Conservation (phyloP, 768 basidiomycete genomes). For the Collybiopsis luxurians region DNA sequence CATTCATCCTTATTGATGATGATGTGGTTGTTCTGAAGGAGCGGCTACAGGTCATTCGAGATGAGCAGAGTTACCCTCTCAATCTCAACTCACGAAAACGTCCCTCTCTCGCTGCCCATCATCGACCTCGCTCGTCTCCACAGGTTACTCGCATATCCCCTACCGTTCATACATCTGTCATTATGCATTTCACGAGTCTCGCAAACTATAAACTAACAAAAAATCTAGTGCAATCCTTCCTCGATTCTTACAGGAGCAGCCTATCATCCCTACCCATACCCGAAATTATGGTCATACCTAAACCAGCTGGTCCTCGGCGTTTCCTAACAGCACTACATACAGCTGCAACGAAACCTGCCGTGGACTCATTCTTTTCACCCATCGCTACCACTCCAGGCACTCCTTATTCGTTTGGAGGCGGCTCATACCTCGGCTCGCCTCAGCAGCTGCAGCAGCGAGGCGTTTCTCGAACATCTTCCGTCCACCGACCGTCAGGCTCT, state of each 20-base stretch:
- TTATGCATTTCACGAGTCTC: slow-evolving; percentile 91
- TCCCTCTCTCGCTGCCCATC: slow-evolving; percentile 63
- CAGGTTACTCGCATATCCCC: slow-evolving; percentile 65
- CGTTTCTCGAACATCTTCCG: slow-evolving; percentile 41
- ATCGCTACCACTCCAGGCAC: slow-evolving; percentile 89
- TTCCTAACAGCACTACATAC: slow-evolving; percentile 92
- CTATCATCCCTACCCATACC: slow-evolving; percentile 46
- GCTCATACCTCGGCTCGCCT: slow-evolving; percentile 36
- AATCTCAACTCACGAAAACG: slow-evolving; percentile 51
- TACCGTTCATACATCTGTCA: slow-evolving; percentile 37
- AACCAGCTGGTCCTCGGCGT: slow-evolving; percentile 93
- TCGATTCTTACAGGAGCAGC: slow-evolving; percentile 44
- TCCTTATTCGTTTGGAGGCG: slow-evolving; percentile 52
- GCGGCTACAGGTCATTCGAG: slow-evolving; percentile 65
- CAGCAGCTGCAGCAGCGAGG: neutral
- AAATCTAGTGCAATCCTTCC: slow-evolving; percentile 74
- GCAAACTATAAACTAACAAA: slow-evolving; percentile 86
- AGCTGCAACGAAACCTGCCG: slow-evolving; percentile 77
- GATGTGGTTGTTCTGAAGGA: slow-evolving; percentile 79
- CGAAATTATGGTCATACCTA: slow-evolving; percentile 96
- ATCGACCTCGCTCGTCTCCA: slow-evolving; percentile 78
- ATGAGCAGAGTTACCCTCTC: slow-evolving; percentile 46
- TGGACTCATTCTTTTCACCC: slow-evolving; percentile 92
- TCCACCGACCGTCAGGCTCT: slow-evolving; percentile 45
- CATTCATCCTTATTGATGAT: slow-evolving; percentile 92